Percentiles rank a stretch among this genome's conserved stretches.
Evolutionary conservation across 768 basidiomycete genomes (phyloP).

Genomic region (Lactifluus hygrophoroides): DNA sequence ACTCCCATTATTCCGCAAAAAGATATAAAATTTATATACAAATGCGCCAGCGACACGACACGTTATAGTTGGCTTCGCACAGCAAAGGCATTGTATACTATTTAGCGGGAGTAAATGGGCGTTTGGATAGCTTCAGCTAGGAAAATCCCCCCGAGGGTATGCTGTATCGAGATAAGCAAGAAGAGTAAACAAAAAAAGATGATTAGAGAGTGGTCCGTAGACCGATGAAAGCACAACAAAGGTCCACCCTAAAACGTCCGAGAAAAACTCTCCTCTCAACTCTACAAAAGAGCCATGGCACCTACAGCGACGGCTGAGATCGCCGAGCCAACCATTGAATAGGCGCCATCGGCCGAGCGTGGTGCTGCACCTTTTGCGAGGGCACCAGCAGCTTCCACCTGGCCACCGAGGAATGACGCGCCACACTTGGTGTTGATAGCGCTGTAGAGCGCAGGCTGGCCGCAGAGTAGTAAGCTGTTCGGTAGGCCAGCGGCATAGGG

Average conservation of each 20-base stretch:
- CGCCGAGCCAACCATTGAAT: constrained; percentile 27
- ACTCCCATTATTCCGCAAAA: neutral
- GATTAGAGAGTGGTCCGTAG: neutral
- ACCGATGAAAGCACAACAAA: constrained; percentile 1
- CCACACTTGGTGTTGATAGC: constrained; percentile 61
- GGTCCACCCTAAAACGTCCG: neutral
- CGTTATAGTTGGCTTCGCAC: constrained; percentile 4
- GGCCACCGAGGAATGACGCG: constrained; percentile 54
- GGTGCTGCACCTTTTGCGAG: constrained; percentile 33
- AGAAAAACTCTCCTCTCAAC: neutral
- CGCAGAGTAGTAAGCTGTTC: constrained; percentile 53
- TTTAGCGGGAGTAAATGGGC: neutral
- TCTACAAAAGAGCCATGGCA: constrained; percentile 25
- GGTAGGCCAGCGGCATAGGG: constrained; percentile 72
- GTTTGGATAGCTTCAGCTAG: neutral
- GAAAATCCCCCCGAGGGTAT: constrained; percentile 11
- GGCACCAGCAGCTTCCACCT: constrained; percentile 61
- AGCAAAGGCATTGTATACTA: constrained; percentile 12
- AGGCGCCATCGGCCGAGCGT: constrained; percentile 23
- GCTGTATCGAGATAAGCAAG: constrained; percentile 14
- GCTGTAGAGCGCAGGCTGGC: constrained; percentile 59
- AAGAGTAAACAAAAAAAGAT: neutral
- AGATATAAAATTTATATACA: neutral
- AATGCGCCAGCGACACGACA: constrained; percentile 5
- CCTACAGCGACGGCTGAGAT: constrained; percentile 30